Conservation (phyloP, 352 stramenopile genomes). For the Globisporangium takayamanum region DNA sequence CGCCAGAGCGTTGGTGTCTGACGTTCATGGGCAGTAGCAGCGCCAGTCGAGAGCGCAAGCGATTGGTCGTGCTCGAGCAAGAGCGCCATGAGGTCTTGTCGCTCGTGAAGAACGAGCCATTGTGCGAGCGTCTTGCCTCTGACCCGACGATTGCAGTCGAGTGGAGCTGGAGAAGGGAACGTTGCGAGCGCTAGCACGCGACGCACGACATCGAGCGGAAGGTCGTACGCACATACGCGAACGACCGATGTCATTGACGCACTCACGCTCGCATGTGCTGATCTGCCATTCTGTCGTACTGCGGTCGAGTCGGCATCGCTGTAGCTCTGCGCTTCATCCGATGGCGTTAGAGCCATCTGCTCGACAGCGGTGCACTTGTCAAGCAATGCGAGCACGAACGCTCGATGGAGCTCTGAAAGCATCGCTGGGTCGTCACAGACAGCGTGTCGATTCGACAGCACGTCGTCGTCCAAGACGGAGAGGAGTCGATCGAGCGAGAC, state of each 20-base stretch:
- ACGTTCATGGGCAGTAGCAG: too few relatives aligned
- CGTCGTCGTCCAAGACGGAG: constrained; percentile 4
- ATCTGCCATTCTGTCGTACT: too few relatives aligned
- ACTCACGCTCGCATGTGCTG: neutral
- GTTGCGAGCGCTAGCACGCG: constrained; percentile 1
- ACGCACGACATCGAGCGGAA: constrained; percentile 14
- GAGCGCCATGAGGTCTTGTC: constrained; percentile 19
- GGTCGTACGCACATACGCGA: constrained; percentile 23
- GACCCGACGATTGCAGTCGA: constrained; percentile 16
- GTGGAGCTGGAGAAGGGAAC: neutral
- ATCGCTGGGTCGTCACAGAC: neutral
- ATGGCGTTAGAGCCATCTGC: neutral
- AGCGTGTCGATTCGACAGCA: constrained; percentile 1
- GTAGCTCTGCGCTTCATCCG: neutral
- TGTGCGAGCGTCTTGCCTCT: constrained; percentile 19
- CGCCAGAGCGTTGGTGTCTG: neutral
- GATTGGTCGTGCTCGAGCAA: constrained; percentile 1
- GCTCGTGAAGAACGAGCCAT: constrained; percentile 22
- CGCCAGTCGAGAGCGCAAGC: neutral
- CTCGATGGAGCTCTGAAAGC: neutral
- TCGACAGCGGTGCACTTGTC: constrained; percentile 3
- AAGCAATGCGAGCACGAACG: constrained; percentile 1
- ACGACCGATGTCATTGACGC: constrained; percentile 16
- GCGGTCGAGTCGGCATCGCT: neutral
- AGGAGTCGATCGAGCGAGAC: constrained; percentile 23